phyloP scores from a whole-genome alignment of 2,329 filamentous ascomycete species.

The Aspergillus japonicus region DNA sequence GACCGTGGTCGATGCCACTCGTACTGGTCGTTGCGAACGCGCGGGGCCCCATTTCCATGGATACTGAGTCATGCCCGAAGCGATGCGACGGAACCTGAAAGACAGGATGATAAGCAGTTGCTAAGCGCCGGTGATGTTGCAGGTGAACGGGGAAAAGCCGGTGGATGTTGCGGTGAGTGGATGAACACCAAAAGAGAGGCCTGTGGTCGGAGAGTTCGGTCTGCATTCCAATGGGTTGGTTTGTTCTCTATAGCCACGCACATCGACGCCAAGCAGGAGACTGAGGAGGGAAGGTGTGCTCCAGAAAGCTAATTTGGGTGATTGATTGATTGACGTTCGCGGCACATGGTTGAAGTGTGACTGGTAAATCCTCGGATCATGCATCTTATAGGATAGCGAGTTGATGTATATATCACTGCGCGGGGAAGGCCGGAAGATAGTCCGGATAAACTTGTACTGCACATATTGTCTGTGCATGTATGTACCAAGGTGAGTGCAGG shows the following conservation, averaged over 20 bases:
- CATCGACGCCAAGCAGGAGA: neutral
- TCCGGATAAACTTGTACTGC: neutral
- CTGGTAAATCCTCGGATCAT: neutral
- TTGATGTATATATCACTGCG: neutral
- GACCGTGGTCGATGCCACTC: too few species aligned
- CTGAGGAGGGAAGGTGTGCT: neutral
- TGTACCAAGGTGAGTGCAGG: neutral
- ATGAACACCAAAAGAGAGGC: neutral
- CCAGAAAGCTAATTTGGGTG: neutral
- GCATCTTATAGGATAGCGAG: neutral
- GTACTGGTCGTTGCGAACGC: too few species aligned
- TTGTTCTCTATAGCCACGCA: neutral
- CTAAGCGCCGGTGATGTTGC: too few species aligned
- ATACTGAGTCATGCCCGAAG: too few species aligned
- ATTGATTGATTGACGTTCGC: neutral
- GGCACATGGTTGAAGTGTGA: conserved; percentile 3
- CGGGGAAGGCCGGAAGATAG: neutral
- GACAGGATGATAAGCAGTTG: too few species aligned
- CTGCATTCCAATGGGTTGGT: neutral
- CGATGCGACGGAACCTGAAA: too few species aligned
- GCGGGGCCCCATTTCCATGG: too few species aligned
- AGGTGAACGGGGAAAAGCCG: too few species aligned
- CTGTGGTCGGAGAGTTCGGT: neutral
- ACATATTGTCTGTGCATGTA: too few species aligned
- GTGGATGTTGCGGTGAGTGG: too few species aligned